Conservation (phyloP, 1,139 yeast species). For the Yamadazyma pseudoaaseri region DNA sequence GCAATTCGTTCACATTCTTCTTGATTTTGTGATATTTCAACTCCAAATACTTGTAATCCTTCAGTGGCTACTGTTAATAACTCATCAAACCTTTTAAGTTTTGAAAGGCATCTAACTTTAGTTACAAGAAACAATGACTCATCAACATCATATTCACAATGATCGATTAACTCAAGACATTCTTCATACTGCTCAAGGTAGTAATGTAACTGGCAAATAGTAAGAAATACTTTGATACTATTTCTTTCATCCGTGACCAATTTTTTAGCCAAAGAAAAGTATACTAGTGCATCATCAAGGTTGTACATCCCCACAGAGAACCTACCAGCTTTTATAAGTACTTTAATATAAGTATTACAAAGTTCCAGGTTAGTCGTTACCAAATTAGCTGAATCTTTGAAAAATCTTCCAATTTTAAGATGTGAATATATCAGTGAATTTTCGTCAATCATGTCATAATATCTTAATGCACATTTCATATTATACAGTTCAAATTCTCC, state of each 20-base stretch:
- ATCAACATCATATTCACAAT: conserved; percentile 24
- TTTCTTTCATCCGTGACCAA: conserved; percentile 22
- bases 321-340: conserved; percentile 37
- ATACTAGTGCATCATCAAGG: conserved; percentile 27
- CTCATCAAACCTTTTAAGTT: conserved; percentile 28
- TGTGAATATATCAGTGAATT: conserved; percentile 21
- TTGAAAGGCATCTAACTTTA: conserved; percentile 40
- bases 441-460: conserved; percentile 19
- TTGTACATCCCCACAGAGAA: conserved; percentile 36
- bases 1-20: conserved; percentile 23
- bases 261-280: conserved; percentile 28
- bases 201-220: conserved; percentile 33
- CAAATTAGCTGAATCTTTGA: conserved; percentile 6
- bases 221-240: conserved; percentile 25
- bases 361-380: conserved; percentile 26
- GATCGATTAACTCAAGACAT: conserved; percentile 27
- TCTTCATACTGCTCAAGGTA: conserved; percentile 26
- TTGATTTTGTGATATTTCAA: conserved; percentile 24
- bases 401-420: conserved; percentile 24
- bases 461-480: conserved; percentile 43
- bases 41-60: conserved; percentile 29
- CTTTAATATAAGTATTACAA: conserved; percentile 27
- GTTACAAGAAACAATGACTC: conserved; percentile 33
- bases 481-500: conserved; percentile 34
- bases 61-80: conserved; percentile 37